phyloP scores from a whole-genome alignment of 306 rosid species.

The Cucumis sativus region DNA sequence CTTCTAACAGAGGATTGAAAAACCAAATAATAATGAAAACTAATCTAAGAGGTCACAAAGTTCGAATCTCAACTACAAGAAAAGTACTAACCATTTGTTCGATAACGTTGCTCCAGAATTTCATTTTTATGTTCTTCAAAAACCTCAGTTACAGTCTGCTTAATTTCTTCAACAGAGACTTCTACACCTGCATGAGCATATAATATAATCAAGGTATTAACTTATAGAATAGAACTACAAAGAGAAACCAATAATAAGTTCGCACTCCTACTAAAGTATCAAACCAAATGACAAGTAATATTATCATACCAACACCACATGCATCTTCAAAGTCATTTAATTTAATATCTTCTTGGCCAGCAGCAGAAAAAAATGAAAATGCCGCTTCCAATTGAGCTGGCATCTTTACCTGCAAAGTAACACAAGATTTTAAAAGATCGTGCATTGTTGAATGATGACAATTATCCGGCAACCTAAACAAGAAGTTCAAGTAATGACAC shows the following conservation, averaged over 20 bases:
- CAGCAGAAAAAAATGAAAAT: conserved; percentile 37
- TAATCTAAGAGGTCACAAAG: background rate
- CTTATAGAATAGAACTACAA: background rate
- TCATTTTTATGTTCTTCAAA: conserved; percentile 55
- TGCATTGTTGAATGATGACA: background rate
- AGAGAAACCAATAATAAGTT: background rate
- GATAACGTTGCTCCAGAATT: conserved; percentile 66
- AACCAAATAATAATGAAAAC: background rate
- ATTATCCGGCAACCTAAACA: background rate
- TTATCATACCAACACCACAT: conserved; percentile 84
- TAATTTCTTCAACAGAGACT: conserved; percentile 67
- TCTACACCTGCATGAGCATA: conserved; percentile 49
- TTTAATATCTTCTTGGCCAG: conserved; percentile 34
- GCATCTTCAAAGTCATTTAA: conserved; percentile 62
- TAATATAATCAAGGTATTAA: background rate
- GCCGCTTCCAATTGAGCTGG: conserved; percentile 86
- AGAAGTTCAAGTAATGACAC: background rate
- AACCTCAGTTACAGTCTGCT: conserved; percentile 44
- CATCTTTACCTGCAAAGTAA: conserved; percentile 54
- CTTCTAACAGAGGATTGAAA: background rate
- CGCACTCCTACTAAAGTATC: background rate
- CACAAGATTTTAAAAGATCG: background rate
- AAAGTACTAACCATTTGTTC: conserved; percentile 47
- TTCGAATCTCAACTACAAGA: background rate
- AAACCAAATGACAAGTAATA: background rate